Evolutionary conservation across 2,329 filamentous ascomycete genomes (phyloP).

Genomic region (Rhytidhysteron rufulum): DNA sequence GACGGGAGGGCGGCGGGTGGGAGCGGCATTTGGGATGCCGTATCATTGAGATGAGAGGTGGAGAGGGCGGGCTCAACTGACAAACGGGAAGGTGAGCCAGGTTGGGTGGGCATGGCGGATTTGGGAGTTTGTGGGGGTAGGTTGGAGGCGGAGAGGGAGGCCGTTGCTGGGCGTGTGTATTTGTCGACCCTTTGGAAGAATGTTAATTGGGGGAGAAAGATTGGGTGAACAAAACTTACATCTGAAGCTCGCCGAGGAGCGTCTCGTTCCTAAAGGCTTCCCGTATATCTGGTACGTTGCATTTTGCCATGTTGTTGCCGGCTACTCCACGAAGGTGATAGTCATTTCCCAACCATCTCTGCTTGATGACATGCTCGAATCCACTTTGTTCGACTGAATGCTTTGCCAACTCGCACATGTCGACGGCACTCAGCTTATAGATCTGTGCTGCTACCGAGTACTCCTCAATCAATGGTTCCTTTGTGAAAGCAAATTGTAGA

Average conservation of each 20-base stretch:
- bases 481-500: slow-evolving; percentile 96
- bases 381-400: slow-evolving; percentile 94
- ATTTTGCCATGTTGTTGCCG: slow-evolving; percentile 92
- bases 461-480: slow-evolving; percentile 95
- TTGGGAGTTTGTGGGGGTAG: slow-evolving; percentile 29
- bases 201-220: slow-evolving; percentile 6
- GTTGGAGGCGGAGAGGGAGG: slow-evolving; percentile 32
- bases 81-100: slow-evolving; percentile 33
- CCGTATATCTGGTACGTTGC: slow-evolving; percentile 89
- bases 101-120: slow-evolving; percentile 25
- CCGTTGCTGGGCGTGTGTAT: slow-evolving; percentile 37
- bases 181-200: slow-evolving; percentile 31
- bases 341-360: slow-evolving; percentile 81
- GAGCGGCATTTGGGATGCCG: slow-evolving; percentile 22
- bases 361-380: slow-evolving; percentile 84
- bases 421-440: slow-evolving; percentile 92
- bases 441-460: slow-evolving; percentile 98
- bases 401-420: slow-evolving; percentile 98
- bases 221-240: slow-evolving; percentile 57
- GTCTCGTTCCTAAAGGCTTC: slow-evolving; percentile 89
- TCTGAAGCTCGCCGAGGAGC: slow-evolving; percentile 72
- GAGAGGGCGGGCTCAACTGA: slow-evolving; percentile 42
- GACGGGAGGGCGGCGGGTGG: slow-evolving; percentile 27
- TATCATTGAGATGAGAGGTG: slow-evolving; percentile 31
- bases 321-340: slow-evolving; percentile 74